Base-by-base conservation (phyloP, 768 basidiomycete genomes). In the Kwoniella sp. region DNA sequence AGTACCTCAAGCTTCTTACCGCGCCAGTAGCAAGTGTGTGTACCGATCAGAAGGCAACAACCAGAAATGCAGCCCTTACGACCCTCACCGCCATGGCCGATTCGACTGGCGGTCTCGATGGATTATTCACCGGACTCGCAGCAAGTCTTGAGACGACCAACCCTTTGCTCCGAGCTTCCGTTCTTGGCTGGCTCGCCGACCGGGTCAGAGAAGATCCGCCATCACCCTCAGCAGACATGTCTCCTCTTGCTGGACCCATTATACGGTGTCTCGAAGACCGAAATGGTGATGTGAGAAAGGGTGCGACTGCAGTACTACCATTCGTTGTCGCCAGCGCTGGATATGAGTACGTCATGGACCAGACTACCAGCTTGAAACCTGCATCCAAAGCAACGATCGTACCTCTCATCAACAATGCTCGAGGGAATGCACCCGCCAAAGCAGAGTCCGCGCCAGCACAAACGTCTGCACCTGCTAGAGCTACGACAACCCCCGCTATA, bases 11-110 rank as follows among this genome's bases (percentile, higher is more conserved):
- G 31, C 83, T 92, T 61, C 90, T 93, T 72, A 86, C 87, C 9
- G 80, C 87, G 0, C 88, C 93, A 0, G 84, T 98, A 23, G 87
- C 89, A 3, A 88, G 89, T 5, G 93, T 92, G 11, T 86, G 97
- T 11, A 86, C 95, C 4, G 96, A 99, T 78, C 92, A 95, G 78
- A 98, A 98, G 81, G 88, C 90, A 8, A 88, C 87, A 22, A 89
- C 92, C 53, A 88, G 96, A 55, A 82, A 86, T 4, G 88, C 90
- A 37, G 96, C 88, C 31, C 74, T 91, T 17, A 86, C 88, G 63
- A 87, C 92, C 1, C 82, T 99, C 71, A 86, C 88, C 17, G 87
- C 91, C 15, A 93, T 98, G 57, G 89, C 89, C 11, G 86, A 86
- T 4, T 91, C 90, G 5, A 90, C 90, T 70, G 92, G 91, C 52